phyloP scores from a whole-genome alignment of 192 early-diverging fungal genomes.

The Rhizoclosmatium sp. region DNA sequence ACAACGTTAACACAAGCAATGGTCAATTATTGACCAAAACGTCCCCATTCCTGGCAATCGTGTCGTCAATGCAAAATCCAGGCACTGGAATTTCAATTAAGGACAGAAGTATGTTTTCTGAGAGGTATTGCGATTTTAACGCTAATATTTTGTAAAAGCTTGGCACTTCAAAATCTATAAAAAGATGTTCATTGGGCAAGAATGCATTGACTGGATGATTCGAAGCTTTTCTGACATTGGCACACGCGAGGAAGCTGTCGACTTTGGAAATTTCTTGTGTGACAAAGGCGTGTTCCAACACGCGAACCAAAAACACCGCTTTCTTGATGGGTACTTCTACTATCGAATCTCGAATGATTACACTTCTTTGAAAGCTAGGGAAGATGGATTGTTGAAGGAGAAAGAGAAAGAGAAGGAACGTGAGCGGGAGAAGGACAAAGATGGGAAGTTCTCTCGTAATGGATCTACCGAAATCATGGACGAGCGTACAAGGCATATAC shows the following conservation, averaged over 20 bases:
- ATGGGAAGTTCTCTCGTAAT: background rate
- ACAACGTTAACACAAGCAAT: background rate
- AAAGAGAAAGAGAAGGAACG: constrained; percentile 43
- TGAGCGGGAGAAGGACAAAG: constrained; percentile 6
- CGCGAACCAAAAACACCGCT: constrained; percentile 61
- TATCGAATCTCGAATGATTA: constrained; percentile 65
- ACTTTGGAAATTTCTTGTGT: constrained; percentile 79
- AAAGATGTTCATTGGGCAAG: constrained; percentile 79
- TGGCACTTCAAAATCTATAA: constrained; percentile 87
- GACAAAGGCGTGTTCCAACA: constrained; percentile 75
- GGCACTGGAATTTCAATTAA: constrained; percentile 69
- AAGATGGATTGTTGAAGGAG: constrained; percentile 21
- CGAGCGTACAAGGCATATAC: background rate
- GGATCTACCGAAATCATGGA: background rate
- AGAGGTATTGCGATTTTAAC: background rate
- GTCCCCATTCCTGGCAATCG: constrained; percentile 62
- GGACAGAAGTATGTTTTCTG: constrained; percentile 61
- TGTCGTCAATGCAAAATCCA: constrained; percentile 75
- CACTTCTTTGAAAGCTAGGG: constrained; percentile 3
- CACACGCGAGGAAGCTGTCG: constrained; percentile 77
- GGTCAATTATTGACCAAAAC: constrained; percentile 52
- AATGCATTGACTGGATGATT: constrained; percentile 90
- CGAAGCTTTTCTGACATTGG: constrained; percentile 76
- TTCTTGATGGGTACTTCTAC: constrained; percentile 92
- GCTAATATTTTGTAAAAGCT: background rate